Evolutionary conservation across 129 eudicot genomes (phyloP).

Genomic region (Centrapalus pauciflorus): DNA sequence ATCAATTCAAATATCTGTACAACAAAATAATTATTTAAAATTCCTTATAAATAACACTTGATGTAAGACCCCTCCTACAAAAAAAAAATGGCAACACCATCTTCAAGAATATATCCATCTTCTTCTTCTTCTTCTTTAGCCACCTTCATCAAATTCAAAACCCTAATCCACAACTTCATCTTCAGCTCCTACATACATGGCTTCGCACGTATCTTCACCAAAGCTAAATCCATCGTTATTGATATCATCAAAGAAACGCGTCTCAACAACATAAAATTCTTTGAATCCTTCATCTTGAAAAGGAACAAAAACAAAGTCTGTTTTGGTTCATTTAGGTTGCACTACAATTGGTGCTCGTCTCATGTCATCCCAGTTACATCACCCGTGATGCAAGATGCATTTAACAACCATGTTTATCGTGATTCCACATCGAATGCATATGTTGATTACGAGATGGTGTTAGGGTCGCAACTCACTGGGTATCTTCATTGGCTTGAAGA

Average conservation of each 20-base stretch:
- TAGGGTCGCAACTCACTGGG: slow-evolving; percentile 44
- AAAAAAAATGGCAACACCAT: slow-evolving; percentile 39
- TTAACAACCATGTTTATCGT: slow-evolving; percentile 26
- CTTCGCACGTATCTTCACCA: slow-evolving; percentile 43
- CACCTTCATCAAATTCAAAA: slow-evolving; percentile 54
- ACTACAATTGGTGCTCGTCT: slow-evolving; percentile 78
- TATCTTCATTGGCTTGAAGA: slow-evolving; percentile 78
- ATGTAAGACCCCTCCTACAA: not conserved
- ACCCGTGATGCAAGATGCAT: not conserved
- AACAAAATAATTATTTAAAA: not conserved
- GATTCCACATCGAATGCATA: slow-evolving; percentile 55
- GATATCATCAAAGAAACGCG: slow-evolving; percentile 35
- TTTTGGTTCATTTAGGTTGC: slow-evolving; percentile 62
- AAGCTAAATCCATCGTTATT: slow-evolving; percentile 42
- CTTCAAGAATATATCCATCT: slow-evolving; percentile 24
- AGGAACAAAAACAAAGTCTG: slow-evolving; percentile 40
- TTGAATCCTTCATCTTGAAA: slow-evolving; percentile 15
- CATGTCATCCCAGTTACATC: slow-evolving; percentile 52
- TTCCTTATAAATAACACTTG: not conserved
- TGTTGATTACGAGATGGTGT: slow-evolving; percentile 3
- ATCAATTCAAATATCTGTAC: not conserved
- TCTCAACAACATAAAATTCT: slow-evolving; percentile 7
- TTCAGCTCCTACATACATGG: slow-evolving; percentile 54
- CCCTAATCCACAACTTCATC: slow-evolving; percentile 51
- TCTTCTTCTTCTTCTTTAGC: slow-evolving; percentile 25